Evolutionary conservation across 2,329 filamentous ascomycete genomes (phyloP), one percentile per base, ranked within the genome.

Genomic region (Celoporthe dispersa): DNA sequence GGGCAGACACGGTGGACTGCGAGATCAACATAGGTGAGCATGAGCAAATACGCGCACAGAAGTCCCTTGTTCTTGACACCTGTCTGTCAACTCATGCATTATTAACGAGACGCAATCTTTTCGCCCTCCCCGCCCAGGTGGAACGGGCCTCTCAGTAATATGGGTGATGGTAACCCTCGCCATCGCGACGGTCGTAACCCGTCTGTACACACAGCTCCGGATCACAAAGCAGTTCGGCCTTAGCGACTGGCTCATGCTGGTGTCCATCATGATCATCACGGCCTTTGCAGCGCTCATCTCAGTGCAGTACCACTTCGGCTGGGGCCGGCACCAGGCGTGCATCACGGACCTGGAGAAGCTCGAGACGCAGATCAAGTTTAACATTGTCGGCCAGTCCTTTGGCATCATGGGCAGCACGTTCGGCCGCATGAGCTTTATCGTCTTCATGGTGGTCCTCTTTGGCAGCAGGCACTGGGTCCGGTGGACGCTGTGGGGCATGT

Each of bases 221-320:
- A 28, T 68, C 51, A 68, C 67, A 9, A 68, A 68, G 25, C 67
- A 65, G 37, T 60, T 68, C n/a, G 67, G 67, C 53, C 61, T 65
- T 19, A 68, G 67, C 61, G 67, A 68, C 62, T 68, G 61, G 44
- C 61, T 68, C 28, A 68, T 68, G 67, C 53, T 68, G 22, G 63
- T 51, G 62, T 68, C 67, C 22, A 53, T 68, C 35, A 28, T 39
- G 16, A 39, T 65, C 51, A 60, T 68, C 67, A 51, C 33, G 28
- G 51, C 35, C 19, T 68, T 68, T 35, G 67, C 67, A 12, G 19
- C 51, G 12, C 53, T 68, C 35, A 64, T 68, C 19, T 61, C 62
- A 1, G 67, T 68, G 9, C 67, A 68, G 39, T 68, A 65, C 61
- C 67, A 51, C 14, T 68, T 28, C 39, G 67, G 67, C 37, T 68